Evolutionary conservation across 148 eudicot genomes (phyloP).

Genomic region (Cornus florida): DNA sequence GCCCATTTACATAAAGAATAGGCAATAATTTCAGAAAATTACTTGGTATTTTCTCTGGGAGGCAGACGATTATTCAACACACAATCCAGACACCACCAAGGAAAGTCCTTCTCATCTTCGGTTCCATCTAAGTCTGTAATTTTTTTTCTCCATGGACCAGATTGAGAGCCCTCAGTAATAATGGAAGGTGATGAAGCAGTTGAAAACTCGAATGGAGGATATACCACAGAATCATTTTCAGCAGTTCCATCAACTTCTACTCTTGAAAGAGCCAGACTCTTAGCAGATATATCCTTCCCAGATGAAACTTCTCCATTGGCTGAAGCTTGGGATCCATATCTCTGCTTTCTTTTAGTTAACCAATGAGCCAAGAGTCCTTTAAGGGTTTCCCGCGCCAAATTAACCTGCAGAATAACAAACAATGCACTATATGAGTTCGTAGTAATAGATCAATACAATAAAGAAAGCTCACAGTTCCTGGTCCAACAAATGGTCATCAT

Average conservation of each 20-base stretch:
- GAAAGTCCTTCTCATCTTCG: constrained; percentile 95
- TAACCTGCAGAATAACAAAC: constrained; percentile 49
- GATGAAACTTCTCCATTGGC: constrained; percentile 75
- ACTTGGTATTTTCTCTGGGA: constrained; percentile 97
- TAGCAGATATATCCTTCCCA: constrained; percentile 61
- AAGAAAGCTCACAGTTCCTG: background rate
- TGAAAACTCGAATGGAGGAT: constrained; percentile 94
- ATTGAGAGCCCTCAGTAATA: constrained; percentile 90
- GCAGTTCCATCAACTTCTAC: constrained; percentile 66
- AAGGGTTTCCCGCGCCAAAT: constrained; percentile 93
- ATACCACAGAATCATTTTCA: constrained; percentile 77
- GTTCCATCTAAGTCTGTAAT: constrained; percentile 82
- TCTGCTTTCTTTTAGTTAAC: constrained; percentile 73
- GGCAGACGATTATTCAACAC: constrained; percentile 89
- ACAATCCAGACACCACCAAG: constrained; percentile 97
- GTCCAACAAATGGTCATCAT: background rate
- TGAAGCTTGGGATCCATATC: constrained; percentile 58
- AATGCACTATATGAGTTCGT: background rate
- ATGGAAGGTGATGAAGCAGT: constrained; percentile 80
- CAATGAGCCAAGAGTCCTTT: constrained; percentile 89
- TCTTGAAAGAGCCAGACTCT: constrained; percentile 58
- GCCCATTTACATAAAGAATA: constrained; percentile 7
- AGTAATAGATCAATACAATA: background rate
- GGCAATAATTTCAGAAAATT: constrained; percentile 23
- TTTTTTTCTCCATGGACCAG: constrained; percentile 95